phyloP scores from a whole-genome alignment of 2,329 filamentous ascomycete species.

The Eurotiales sp. region DNA sequence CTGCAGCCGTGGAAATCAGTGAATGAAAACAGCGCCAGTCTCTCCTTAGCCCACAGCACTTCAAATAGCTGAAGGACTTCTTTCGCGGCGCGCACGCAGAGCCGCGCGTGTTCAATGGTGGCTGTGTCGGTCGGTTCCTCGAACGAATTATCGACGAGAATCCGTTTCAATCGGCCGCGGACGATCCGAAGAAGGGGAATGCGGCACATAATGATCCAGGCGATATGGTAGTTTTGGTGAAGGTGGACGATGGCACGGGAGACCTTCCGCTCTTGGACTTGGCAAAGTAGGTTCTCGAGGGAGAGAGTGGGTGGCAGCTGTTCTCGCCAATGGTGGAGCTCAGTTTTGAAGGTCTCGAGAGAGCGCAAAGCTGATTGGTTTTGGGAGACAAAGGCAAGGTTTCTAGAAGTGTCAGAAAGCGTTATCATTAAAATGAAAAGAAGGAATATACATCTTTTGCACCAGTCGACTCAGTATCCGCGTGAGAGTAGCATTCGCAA shows the following conservation, averaged over 20 bases:
- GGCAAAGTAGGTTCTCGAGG: background rate
- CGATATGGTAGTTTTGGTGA: constrained; percentile 2
- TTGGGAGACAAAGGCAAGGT: constrained; percentile 3
- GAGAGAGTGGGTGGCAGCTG: background rate
- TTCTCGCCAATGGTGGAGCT: constrained; percentile 2
- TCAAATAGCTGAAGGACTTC: constrained; percentile 33
- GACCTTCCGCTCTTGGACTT: background rate
- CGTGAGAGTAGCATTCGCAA: background rate
- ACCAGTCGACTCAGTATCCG: constrained; percentile 1
- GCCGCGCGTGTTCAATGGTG: constrained; percentile 21
- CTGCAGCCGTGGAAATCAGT: constrained; percentile 41
- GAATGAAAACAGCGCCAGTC: constrained; percentile 36
- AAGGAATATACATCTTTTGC: constrained; percentile 1
- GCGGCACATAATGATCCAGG: constrained; percentile 4
- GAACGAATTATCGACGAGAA: background rate
- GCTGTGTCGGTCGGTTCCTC: background rate
- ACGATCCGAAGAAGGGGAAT: background rate
- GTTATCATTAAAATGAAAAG: background rate
- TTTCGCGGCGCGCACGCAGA: constrained; percentile 30
- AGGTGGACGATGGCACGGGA: background rate
- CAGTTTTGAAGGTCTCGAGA: background rate
- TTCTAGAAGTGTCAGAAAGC: constrained; percentile 1
- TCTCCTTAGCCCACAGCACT: constrained; percentile 23
- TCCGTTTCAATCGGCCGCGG: constrained; percentile 1
- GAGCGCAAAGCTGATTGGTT: background rate